phyloP scores from a whole-genome alignment of 345 rosid genomes.

The Populus davidiana region DNA sequence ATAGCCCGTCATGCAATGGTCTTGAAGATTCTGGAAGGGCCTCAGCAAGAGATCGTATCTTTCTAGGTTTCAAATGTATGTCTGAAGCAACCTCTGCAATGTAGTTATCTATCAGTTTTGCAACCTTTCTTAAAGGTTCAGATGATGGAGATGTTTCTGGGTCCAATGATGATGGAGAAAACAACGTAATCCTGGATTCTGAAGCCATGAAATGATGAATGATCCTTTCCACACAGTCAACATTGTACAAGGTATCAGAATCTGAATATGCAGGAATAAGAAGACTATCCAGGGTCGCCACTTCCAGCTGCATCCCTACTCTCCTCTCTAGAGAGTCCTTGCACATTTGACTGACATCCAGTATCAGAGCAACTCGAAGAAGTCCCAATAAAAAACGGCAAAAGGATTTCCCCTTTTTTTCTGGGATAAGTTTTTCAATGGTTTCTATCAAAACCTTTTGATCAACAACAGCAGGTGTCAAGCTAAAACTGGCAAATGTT shows the following conservation, averaged over 20 bases:
- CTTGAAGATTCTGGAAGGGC: conserved; percentile 85
- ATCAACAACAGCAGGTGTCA: conserved; percentile 63
- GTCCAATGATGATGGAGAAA: conserved; percentile 74
- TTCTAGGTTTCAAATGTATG: conserved; percentile 77
- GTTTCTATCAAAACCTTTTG: conserved; percentile 71
- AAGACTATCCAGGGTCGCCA: conserved; percentile 78
- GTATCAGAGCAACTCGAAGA: conserved; percentile 75
- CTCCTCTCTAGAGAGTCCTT: conserved; percentile 65
- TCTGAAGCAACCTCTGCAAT: conserved; percentile 97
- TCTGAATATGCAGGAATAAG: conserved; percentile 82
- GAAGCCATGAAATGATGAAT: conserved; percentile 54
- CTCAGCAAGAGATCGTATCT: conserved; percentile 70
- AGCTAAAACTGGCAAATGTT: conserved; percentile 74
- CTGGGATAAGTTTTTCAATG: conserved; percentile 67
- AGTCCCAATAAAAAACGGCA: conserved; percentile 85
- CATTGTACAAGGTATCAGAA: conserved; percentile 71
- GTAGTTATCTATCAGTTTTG: conserved; percentile 70
- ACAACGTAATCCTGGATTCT: conserved; percentile 44
- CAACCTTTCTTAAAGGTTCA: conserved; percentile 61
- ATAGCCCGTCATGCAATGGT: conserved; percentile 77
- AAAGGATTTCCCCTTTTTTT: conserved; percentile 80
- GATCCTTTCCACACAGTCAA: conserved; percentile 67
- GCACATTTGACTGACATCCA: conserved; percentile 57
- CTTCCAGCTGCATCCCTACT: conserved; percentile 86
- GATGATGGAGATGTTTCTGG: conserved; percentile 57